Conservation (phyloP, 345 rosid species). For the Corymbia maculata region DNA sequence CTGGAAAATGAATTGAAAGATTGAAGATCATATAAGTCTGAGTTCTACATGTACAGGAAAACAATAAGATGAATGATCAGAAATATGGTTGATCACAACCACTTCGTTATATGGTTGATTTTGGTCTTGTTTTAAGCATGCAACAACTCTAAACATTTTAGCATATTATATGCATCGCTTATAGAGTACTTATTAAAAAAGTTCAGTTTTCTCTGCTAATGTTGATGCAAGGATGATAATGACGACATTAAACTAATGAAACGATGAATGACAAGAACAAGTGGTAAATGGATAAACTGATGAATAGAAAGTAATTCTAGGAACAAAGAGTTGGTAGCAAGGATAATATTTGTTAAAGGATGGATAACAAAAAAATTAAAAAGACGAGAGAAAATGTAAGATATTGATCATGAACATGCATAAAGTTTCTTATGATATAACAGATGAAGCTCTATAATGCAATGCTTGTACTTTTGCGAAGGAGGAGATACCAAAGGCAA, state of each 20-base stretch:
- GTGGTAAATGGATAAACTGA: too few relatives aligned
- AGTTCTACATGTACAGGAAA: not conserved
- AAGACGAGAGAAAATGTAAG: not conserved
- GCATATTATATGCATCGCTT: not conserved
- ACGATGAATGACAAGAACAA: too few relatives aligned
- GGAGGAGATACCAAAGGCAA: not conserved
- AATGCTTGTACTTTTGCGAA: not conserved
- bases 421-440: not conserved
- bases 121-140: not conserved
- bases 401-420: not conserved
- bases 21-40: not conserved
- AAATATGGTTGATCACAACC: not conserved
- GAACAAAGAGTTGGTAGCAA: too few relatives aligned
- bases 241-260: too few relatives aligned
- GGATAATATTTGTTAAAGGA: too few relatives aligned
- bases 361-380: not conserved
- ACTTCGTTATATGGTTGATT: too few relatives aligned
- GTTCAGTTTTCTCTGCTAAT: too few relatives aligned
- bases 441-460: not conserved
- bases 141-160: too few relatives aligned
- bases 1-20: not conserved
- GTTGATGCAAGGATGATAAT: too few relatives aligned
- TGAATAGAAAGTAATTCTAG: too few relatives aligned
- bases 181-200: too few relatives aligned
- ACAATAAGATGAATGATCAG: not conserved